Conservation (phyloP, 176 grass and related monocot species). For the Cenchrus fungigraminus region DNA sequence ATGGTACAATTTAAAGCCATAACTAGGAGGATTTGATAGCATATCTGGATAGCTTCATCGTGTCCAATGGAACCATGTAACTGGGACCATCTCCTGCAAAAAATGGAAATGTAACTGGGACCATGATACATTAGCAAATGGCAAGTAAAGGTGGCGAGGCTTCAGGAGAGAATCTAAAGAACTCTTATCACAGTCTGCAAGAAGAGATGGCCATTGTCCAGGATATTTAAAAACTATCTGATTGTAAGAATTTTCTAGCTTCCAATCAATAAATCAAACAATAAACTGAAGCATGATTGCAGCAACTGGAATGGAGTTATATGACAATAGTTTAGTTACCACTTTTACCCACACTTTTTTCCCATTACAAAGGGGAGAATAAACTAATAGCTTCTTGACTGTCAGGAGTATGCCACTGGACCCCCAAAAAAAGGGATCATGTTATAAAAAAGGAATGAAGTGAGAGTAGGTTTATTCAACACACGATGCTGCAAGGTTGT, state of each 20-base stretch:
- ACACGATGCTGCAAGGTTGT: not conserved
- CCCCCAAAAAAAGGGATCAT: not conserved
- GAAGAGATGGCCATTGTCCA: not conserved
- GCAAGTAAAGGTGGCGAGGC: slow-evolving; percentile 1
- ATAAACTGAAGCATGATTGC: not conserved
- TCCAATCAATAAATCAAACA: not conserved
- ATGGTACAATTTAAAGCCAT: slow-evolving; percentile 34
- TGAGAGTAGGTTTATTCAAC: not conserved
- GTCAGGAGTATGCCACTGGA: not conserved
- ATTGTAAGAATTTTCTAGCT: not conserved
- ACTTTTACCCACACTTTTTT: not conserved
- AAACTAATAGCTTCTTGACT: not conserved
- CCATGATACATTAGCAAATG: slow-evolving; percentile 18
- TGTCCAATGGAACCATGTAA: slow-evolving; percentile 27
- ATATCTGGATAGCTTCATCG: slow-evolving; percentile 40
- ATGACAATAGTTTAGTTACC: not conserved
- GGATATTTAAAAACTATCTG: not conserved
- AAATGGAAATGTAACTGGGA: slow-evolving; percentile 16
- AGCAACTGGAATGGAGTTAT: not conserved
- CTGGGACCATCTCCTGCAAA: slow-evolving; percentile 15
- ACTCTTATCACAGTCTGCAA: not conserved
- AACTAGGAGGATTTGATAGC: slow-evolving; percentile 32
- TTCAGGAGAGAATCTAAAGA: slow-evolving; percentile 15
- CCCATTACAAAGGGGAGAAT: not conserved
- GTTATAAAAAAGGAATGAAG: not conserved